Evolutionary conservation across 208 protist genomes (phyloP).

Genomic region (Histomonas meleagridis): DNA sequence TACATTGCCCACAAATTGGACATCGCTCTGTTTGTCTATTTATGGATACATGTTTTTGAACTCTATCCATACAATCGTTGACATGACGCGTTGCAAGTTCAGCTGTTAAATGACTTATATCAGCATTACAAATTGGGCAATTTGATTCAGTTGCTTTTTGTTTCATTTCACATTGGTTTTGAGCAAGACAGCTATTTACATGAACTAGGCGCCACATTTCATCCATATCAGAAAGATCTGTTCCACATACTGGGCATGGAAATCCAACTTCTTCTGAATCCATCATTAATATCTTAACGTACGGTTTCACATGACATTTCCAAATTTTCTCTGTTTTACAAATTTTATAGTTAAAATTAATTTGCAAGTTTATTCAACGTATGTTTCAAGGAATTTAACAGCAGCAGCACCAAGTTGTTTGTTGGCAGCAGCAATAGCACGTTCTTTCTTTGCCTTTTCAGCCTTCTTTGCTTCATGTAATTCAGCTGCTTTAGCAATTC

Average conservation of each 20-base stretch:
- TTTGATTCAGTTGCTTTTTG: neutral
- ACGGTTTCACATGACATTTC: too few species aligned
- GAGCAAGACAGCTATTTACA: neutral
- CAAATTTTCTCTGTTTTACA: too few species aligned
- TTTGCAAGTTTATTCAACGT: neutral
- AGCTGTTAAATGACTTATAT: neutral
- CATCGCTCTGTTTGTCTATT: neutral
- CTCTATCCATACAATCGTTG: neutral
- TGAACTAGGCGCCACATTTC: neutral
- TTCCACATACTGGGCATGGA: neutral
- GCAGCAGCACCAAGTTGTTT: neutral
- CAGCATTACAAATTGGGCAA: neutral
- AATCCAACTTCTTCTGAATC: neutral
- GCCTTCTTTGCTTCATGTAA: neutral
- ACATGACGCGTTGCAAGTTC: neutral
- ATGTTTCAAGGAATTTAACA: conserved; percentile 12
- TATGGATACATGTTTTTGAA: neutral
- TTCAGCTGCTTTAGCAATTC: conserved; percentile 52
- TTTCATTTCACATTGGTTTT: too few species aligned
- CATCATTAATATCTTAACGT: too few species aligned
- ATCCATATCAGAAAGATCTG: neutral
- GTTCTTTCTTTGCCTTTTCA: neutral
- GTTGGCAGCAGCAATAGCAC: neutral
- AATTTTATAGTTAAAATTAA: too few species aligned
- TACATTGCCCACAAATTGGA: neutral